Evolutionary conservation across 371 early-diverging fungal genomes (phyloP).

Genomic region (Sanchytrium tribonematis): DNA sequence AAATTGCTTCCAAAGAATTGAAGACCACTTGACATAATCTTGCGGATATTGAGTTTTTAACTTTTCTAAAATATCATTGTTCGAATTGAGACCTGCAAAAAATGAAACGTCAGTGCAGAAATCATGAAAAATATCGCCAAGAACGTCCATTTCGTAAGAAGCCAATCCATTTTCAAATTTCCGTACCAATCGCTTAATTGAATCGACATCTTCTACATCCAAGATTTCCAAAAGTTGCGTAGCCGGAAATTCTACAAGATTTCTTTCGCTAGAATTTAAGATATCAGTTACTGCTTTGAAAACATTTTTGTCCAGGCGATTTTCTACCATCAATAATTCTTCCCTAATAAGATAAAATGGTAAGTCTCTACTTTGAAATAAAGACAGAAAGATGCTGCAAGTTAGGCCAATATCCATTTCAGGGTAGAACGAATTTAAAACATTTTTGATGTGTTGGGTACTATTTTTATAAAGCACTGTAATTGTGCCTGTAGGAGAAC

Average conservation of each 20-base stretch:
- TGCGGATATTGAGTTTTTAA: background rate
- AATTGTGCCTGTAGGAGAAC: background rate
- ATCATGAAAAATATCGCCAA: background rate
- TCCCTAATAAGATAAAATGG: background rate
- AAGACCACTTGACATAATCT: background rate
- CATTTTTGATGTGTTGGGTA: background rate
- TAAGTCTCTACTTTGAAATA: background rate
- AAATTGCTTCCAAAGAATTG: background rate
- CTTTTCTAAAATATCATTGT: background rate
- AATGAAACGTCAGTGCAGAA: background rate
- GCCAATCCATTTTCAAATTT: background rate
- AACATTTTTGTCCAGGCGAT: background rate
- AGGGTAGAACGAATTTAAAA: background rate
- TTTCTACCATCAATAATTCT: background rate
- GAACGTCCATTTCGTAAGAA: background rate
- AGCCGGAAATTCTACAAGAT: conserved; percentile 32
- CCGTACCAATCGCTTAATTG: background rate
- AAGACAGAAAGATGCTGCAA: background rate
- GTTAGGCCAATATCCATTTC: background rate
- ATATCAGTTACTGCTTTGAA: background rate
- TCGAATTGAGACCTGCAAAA: background rate
- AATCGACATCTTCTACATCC: background rate
- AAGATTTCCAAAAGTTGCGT: conserved; percentile 21
- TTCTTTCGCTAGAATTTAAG: background rate
- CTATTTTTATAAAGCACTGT: background rate